Base-by-base conservation (phyloP, 2,329 filamentous ascomycete genomes). In the Ophiocordyceps sinensis region DNA sequence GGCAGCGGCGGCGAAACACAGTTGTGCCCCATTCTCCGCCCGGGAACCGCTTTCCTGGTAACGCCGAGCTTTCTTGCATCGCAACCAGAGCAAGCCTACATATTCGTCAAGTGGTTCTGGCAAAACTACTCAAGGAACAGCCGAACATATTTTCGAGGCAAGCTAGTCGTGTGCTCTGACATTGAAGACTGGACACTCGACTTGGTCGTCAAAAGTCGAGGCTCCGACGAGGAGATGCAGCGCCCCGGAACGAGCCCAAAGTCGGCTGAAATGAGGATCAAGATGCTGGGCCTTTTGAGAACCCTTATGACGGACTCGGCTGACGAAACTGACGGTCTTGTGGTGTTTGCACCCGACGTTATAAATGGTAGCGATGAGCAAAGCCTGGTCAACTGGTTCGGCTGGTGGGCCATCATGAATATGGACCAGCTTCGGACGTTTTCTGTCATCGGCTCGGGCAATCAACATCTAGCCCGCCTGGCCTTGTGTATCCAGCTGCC, bases 381-480 rank as follows among this genome's bases (percentile, higher is more conserved):
- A 50, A 76, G 70, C 43, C 58, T 81, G 26, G 66, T 79, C 10
- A 74, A 77, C 45, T 79, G 73, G 70, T 80, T 78, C 52, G 73
- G 70, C 1, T 71, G 64, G 54, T 80, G 75, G 76, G 62, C 73
- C 1, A 58, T 63, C 28, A 44, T 54, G 42, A 66, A 68, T 28
- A 50, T 74, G 30, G 67, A 76, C 43, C 56, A 58, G 34, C 73
- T 67, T 49, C 67, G 73, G 28, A 68, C 65, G 31, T 79, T 79
- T 47, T 58, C 62, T 15, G 68, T 80, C 3, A 41, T 79, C 5
- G 75, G 75, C 3, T 73, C 73, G 1, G 49, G 50, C 21, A 39
- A 47, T 11, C 40, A 47, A 9, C 45, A 45, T 12, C 15, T 39
- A 14, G 38, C 15, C 13, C 52, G 53, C 28, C 41, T 57, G 46